phyloP scores from a whole-genome alignment of 192 early-diverging fungal species.

The Podila verticillata region DNA sequence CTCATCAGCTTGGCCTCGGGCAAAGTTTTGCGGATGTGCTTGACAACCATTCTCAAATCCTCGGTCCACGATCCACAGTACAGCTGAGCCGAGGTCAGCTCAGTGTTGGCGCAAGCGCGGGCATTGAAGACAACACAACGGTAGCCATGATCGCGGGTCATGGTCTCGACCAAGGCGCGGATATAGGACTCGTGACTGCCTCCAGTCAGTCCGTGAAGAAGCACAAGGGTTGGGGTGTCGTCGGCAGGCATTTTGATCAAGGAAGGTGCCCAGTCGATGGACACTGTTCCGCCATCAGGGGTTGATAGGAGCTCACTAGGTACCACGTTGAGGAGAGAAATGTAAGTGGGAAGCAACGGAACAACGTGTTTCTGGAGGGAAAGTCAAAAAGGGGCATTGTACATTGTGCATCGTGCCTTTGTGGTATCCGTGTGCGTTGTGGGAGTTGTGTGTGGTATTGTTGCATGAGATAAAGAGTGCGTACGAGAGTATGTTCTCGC shows the following conservation, averaged over 20 bases:
- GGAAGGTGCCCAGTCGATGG: constrained; percentile 88
- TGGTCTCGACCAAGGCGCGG: constrained; percentile 70
- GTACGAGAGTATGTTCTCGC: no score
- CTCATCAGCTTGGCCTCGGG: constrained; percentile 77
- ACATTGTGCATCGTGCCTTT: no score
- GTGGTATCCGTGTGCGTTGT: not conserved
- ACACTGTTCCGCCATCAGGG: constrained; percentile 86
- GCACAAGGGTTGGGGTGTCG: constrained; percentile 79
- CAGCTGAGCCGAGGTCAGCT: constrained; percentile 79
- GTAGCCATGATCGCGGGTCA: constrained; percentile 72
- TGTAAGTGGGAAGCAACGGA: not conserved
- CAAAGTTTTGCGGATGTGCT: constrained; percentile 61
- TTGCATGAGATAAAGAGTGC: no score
- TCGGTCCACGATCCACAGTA: constrained; percentile 87
- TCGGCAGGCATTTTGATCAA: constrained; percentile 61
- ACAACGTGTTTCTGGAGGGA: not conserved
- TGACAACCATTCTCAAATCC: constrained; percentile 73
- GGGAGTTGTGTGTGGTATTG: no score
- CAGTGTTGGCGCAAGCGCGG: constrained; percentile 87
- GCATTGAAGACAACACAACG: constrained; percentile 88
- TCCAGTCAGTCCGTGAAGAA: constrained; percentile 93
- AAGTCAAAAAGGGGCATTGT: no score
- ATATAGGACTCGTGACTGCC: constrained; percentile 93
- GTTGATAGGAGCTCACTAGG: constrained; percentile 67
- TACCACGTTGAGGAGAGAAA: constrained; percentile 16